These are phyloP conservation scores for Penicillium oxalicum DNA, from an alignment of 2,329 filamentous ascomycete genomes.

Conservation along the genomic window DNA sequence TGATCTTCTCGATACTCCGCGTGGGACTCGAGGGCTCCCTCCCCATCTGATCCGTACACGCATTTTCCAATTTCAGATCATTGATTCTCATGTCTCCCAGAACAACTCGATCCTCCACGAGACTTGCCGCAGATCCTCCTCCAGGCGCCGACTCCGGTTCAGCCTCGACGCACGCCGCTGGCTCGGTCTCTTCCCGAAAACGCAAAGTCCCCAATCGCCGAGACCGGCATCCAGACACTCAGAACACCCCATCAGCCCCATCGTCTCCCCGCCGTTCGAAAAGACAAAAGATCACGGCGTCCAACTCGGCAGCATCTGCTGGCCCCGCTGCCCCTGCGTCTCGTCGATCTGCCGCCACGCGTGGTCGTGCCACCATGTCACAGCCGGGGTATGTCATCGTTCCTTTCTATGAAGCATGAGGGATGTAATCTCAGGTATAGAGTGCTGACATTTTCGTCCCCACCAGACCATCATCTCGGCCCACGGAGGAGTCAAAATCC, in stretches of 20 bases:
- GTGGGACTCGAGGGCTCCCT: not conserved
- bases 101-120: constrained; percentile 91
- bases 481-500: constrained; percentile 56
- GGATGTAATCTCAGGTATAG: not conserved
- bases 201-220: constrained; percentile 61
- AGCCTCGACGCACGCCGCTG: constrained; percentile 38
- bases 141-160: constrained; percentile 39
- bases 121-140: constrained; percentile 65
- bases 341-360: constrained; percentile 32
- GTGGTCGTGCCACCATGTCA: constrained; percentile 37
- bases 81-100: constrained; percentile 85
- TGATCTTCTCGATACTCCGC: no score
- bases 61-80: constrained; percentile 13
- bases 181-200: constrained; percentile 58
- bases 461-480: constrained; percentile 56
- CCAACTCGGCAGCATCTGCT: constrained; percentile 34
- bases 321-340: constrained; percentile 37
- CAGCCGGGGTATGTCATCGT: constrained; percentile 36
- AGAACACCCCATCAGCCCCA: constrained; percentile 27
- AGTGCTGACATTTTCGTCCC: constrained; percentile 12
- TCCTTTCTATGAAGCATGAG: not conserved
- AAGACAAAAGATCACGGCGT: constrained; percentile 60
- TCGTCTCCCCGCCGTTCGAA: constrained; percentile 57
- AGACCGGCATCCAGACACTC: constrained; percentile 40
- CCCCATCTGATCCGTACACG: not conserved